These are phyloP conservation scores for Kappamyces sp. DNA, from an alignment of 192 early-diverging fungal species.

Conservation along the genomic window DNA sequence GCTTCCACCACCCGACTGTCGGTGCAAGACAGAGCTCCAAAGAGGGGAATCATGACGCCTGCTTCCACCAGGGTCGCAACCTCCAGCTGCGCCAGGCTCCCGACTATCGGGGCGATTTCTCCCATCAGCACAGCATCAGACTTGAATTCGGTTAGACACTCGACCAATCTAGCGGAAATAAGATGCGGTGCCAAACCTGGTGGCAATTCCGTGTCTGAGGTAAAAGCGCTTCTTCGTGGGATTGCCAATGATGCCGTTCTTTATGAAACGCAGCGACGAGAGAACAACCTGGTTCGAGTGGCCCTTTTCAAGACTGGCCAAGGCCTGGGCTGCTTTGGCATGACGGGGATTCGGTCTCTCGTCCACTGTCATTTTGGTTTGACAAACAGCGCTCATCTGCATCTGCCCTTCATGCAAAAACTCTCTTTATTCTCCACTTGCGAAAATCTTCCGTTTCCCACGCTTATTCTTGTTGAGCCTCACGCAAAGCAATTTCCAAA, in stretches of 20 bases:
- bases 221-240: slow-evolving; percentile 74
- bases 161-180: slow-evolving; percentile 6
- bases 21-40: slow-evolving; percentile 33
- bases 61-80: slow-evolving; percentile 50
- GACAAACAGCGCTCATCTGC: too few relatives aligned
- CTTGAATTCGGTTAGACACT: slow-evolving; percentile 12
- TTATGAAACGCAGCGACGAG: slow-evolving; percentile 57
- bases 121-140: not conserved
- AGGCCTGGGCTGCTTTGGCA: too few relatives aligned
- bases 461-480: too few relatives aligned
- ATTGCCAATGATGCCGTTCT: slow-evolving; percentile 79
- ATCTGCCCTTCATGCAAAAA: too few relatives aligned
- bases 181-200: slow-evolving; percentile 17
- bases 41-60: slow-evolving; percentile 52
- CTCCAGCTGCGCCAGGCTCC: slow-evolving; percentile 29
- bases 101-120: slow-evolving; percentile 16
- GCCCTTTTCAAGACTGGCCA: too few relatives aligned
- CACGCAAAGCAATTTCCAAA: slow-evolving; percentile 37
- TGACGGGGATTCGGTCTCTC: too few relatives aligned
- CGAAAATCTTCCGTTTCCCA: too few relatives aligned
- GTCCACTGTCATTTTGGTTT: too few relatives aligned
- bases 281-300: too few relatives aligned
- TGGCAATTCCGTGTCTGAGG: slow-evolving; percentile 49
- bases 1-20: slow-evolving; percentile 57
- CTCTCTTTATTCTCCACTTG: too few relatives aligned